Evolutionary conservation across 164 flowering plant species (phyloP), one percentile per base, ranked within the genome.

Genomic region (Taxillus chinensis): DNA sequence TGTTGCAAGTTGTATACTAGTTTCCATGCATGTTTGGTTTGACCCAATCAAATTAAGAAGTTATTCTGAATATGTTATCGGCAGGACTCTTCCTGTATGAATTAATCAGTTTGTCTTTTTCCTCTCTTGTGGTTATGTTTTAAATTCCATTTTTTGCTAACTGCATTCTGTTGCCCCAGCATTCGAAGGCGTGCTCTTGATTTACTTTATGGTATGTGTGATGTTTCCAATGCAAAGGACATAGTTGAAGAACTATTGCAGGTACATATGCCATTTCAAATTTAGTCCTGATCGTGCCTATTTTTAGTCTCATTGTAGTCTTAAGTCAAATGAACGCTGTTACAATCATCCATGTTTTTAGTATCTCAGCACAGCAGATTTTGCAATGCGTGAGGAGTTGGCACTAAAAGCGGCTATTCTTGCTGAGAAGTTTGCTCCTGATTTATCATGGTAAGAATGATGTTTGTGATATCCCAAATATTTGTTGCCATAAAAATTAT

Each of bases 361-460:
- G 99, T 95, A 95, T 81, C 95, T 95, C 41, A 89, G 96, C 76
- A 71, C 95, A 8, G 93, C 99, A 39, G 99, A 95, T 45, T 95
- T 95, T 79, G 88, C 88, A 57, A 95, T 95, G 98, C 96, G 99
- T 16, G 98, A 95, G 70, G 99, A 95, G 73, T 67, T 95, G 81
- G 80, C 99, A 42, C 83, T 95, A 37, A 95, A 95, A 76, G 98
- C 96, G 74, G 99, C 99, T 38, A 95, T 95, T 80, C 95, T 95
- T 60, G 96, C 99, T 1, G 99, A 95, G 72, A 95, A 95, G 68
- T 95, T 95, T 82, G 98, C 99, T 58, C 99, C 98, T 67, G 98
- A 95, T 76, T 70, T 95, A 11, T 86, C 91, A 68, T 95, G 99
- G 99, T 92, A 76, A 75, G 78, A 49, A 37, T 48, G 51, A 48